These are phyloP conservation scores for Lantana camara DNA, from an alignment of 257 asterid species.

Conservation along the genomic window DNA sequence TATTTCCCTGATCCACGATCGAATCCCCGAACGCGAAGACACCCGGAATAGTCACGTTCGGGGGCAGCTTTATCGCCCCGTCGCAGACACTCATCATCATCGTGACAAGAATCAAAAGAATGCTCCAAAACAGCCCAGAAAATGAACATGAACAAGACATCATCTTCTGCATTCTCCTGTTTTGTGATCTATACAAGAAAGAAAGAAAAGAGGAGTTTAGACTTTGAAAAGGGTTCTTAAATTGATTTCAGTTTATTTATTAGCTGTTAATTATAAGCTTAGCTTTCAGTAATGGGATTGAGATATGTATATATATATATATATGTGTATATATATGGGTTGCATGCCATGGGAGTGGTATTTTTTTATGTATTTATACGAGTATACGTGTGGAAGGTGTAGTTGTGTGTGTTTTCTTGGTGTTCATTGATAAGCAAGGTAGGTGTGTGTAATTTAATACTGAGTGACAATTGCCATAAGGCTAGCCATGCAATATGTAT, in stretches of 20 bases:
- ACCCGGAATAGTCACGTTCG: slow-evolving; percentile 42
- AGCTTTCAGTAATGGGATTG: background rate
- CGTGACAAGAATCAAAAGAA: slow-evolving; percentile 3
- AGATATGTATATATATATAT: slow-evolving; percentile 5
- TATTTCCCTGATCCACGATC: slow-evolving; percentile 71
- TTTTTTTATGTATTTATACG: background rate
- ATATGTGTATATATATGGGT: slow-evolving; percentile 5
- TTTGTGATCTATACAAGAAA: too few species aligned
- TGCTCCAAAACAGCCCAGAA: background rate
- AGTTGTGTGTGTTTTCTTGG: slow-evolving; percentile 5
- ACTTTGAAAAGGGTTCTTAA: background rate
- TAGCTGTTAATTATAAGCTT: too few species aligned
- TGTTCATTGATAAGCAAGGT: background rate
- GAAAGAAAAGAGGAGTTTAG: background rate
- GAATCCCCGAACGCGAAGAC: slow-evolving; percentile 82
- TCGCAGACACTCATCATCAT: slow-evolving; percentile 31
- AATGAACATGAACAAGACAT: background rate
- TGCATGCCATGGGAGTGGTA: background rate
- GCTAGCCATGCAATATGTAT: slow-evolving; percentile 17
- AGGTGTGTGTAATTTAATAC: slow-evolving; percentile 20
- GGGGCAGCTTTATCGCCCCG: slow-evolving; percentile 44
- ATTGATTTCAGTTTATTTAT: too few species aligned
- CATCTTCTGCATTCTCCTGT: slow-evolving; percentile 17
- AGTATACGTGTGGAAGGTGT: background rate
- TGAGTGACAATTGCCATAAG: slow-evolving; percentile 11